Evolutionary conservation across 345 rosid species (phyloP).

Genomic region (Anastatica hierochuntica): DNA sequence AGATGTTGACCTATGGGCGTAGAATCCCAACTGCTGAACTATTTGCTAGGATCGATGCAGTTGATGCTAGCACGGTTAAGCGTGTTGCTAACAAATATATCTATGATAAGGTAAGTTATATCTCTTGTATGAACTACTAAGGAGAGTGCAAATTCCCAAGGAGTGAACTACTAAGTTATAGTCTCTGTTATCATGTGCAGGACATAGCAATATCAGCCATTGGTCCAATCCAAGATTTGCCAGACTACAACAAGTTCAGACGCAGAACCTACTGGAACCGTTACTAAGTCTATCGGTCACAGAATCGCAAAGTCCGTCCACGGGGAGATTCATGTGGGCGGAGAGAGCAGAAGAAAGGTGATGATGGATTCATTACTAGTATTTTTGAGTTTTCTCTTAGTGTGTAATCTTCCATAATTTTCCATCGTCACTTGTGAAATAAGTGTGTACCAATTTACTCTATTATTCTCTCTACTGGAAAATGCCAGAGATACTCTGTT

Average conservation of each 20-base stretch:
- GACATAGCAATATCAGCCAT: slow-evolving; percentile 90
- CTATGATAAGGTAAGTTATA: slow-evolving; percentile 58
- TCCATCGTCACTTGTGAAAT: slow-evolving; percentile 22
- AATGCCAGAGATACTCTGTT: slow-evolving; percentile 20
- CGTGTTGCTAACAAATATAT: slow-evolving; percentile 88
- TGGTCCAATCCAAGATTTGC: slow-evolving; percentile 88
- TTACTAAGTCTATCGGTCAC: slow-evolving; percentile 34
- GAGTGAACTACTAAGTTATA: background rate
- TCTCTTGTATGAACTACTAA: background rate
- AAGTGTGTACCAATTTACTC: slow-evolving; percentile 10
- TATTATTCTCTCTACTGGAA: slow-evolving; percentile 4
- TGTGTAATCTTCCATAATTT: slow-evolving; percentile 15
- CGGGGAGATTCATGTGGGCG: background rate
- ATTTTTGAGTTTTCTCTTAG: background rate
- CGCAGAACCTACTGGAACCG: slow-evolving; percentile 98
- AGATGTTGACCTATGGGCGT: slow-evolving; percentile 92
- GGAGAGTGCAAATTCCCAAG: background rate
- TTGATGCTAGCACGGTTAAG: slow-evolving; percentile 72
- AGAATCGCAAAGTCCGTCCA: background rate
- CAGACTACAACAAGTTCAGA: slow-evolving; percentile 97
- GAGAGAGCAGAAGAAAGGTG: slow-evolving; percentile 14
- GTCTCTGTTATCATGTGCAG: slow-evolving; percentile 30
- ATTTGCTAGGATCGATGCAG: slow-evolving; percentile 90
- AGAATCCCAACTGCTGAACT: slow-evolving; percentile 85
- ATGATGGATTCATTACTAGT: slow-evolving; percentile 20